Evolutionary conservation across 495 filamentous ascomycete species (phyloP).

Genomic region (Penicillium alfredii): DNA sequence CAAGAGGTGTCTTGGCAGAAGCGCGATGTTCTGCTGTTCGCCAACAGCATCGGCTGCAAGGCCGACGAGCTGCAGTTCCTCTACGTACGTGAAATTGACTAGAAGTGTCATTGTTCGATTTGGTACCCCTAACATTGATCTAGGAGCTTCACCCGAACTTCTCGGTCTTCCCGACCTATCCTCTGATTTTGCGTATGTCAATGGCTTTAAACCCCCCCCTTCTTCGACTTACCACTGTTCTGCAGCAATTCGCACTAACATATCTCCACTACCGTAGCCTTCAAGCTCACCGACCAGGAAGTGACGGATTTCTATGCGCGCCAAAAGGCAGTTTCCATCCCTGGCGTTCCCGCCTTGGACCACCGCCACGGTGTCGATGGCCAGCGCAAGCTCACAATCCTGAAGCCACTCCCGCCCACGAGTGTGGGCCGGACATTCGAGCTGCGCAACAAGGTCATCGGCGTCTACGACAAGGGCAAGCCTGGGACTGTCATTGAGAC

Average conservation of each 20-base stretch:
- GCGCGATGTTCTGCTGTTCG: slow-evolving; percentile 80
- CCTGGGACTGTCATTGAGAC: slow-evolving; percentile 76
- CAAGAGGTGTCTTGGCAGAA: slow-evolving; percentile 75
- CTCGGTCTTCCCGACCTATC: slow-evolving; percentile 80
- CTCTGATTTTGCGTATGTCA: slow-evolving; percentile 71
- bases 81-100: slow-evolving; percentile 52
- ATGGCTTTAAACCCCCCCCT: too few species aligned
- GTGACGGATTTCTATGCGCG: slow-evolving; percentile 81
- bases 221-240: too few species aligned
- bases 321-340: slow-evolving; percentile 54
- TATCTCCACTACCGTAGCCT: too few species aligned
- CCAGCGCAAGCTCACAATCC: slow-evolving; percentile 71
- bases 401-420: slow-evolving; percentile 69
- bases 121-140: slow-evolving; percentile 3
- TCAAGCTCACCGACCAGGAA: slow-evolving; percentile 72
- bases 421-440: slow-evolving; percentile 70
- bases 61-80: slow-evolving; percentile 87
- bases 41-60: slow-evolving; percentile 77
- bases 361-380: slow-evolving; percentile 71
- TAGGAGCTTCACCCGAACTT: slow-evolving; percentile 81
- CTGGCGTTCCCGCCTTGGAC: slow-evolving; percentile 74
- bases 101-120: background rate
- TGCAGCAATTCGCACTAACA: too few species aligned
- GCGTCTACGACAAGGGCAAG: slow-evolving; percentile 89
- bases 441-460: slow-evolving; percentile 70